These are phyloP conservation scores for Suhomyces tanzawaensis DNA, from an alignment of 805 yeast species.

Conservation along the genomic window DNA sequence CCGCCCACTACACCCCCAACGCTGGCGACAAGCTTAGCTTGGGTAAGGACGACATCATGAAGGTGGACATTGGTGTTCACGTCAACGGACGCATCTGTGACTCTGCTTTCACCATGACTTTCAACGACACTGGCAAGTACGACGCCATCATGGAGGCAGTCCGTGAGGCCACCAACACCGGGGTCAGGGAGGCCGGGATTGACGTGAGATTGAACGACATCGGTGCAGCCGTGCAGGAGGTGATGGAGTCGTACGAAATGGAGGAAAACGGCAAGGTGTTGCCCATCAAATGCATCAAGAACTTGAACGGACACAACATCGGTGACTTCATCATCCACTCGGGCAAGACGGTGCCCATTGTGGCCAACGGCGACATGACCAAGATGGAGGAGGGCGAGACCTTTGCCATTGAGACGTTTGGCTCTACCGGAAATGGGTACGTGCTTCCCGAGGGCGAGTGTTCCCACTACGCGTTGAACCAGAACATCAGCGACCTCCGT, in stretches of 20 bases:
- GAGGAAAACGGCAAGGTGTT: slow-evolving; percentile 82
- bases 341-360: slow-evolving; percentile 96
- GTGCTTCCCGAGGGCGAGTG: slow-evolving; percentile 87
- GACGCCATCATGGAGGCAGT: slow-evolving; percentile 83
- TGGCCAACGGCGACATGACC: slow-evolving; percentile 87
- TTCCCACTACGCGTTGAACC: slow-evolving; percentile 81
- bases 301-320: slow-evolving; percentile 93
- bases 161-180: slow-evolving; percentile 89
- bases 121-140: slow-evolving; percentile 78
- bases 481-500: slow-evolving; percentile 37
- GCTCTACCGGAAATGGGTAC: slow-evolving; percentile 92
- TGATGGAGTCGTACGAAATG: slow-evolving; percentile 94
- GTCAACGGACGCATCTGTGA: slow-evolving; percentile 92
- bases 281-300: slow-evolving; percentile 86
- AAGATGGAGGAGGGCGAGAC: slow-evolving; percentile 99
- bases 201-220: slow-evolving; percentile 93
- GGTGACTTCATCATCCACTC: slow-evolving; percentile 83
- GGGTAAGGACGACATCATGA: slow-evolving; percentile 87
- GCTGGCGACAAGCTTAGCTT: slow-evolving; percentile 85
- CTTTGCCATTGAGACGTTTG: slow-evolving; percentile 97
- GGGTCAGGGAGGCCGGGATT: slow-evolving; percentile 88
- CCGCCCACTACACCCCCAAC: slow-evolving; percentile 98
- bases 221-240: slow-evolving; percentile 95
- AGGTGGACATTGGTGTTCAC: slow-evolving; percentile 96
- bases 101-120: slow-evolving; percentile 90